These are phyloP conservation scores for Microsporum canis DNA, from an alignment of 2,329 filamentous ascomycete genomes.

Conservation along the genomic window DNA sequence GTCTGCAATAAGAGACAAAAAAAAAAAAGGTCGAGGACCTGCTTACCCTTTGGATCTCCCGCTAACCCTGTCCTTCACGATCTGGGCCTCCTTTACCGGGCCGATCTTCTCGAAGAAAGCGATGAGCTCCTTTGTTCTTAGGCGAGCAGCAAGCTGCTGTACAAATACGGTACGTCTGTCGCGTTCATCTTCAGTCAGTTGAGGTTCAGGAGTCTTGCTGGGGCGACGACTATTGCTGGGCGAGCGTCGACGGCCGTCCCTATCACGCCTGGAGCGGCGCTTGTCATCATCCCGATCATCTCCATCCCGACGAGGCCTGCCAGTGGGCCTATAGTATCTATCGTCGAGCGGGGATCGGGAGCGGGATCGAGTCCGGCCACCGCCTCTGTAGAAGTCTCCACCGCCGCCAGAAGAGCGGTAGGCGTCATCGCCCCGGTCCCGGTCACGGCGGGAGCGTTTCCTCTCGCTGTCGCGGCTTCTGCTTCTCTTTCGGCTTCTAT, in stretches of 20 bases:
- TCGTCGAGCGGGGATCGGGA: slow-evolving; percentile 60
- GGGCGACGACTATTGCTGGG: slow-evolving; percentile 30
- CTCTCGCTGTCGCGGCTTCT: slow-evolving; percentile 66
- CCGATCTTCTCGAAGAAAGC: slow-evolving; percentile 93
- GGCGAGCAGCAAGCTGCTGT: slow-evolving; percentile 88
- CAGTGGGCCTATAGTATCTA: slow-evolving; percentile 42
- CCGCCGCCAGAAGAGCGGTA: slow-evolving; percentile 38
- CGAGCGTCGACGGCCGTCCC: slow-evolving; percentile 38
- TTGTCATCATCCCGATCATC: slow-evolving; percentile 39
- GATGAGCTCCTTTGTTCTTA: slow-evolving; percentile 85
- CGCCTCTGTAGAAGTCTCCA: slow-evolving; percentile 61
- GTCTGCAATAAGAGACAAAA: background rate
- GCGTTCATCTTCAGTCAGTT: slow-evolving; percentile 86
- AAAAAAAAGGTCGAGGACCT: slow-evolving; percentile 1
- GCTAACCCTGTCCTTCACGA: slow-evolving; percentile 94
- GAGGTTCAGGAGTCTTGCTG: slow-evolving; percentile 49
- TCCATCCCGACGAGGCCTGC: slow-evolving; percentile 36
- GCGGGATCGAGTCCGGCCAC: slow-evolving; percentile 53
- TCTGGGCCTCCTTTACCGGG: slow-evolving; percentile 91
- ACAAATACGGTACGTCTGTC: slow-evolving; percentile 96
- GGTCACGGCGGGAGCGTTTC: slow-evolving; percentile 60
- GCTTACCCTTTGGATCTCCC: slow-evolving; percentile 92
- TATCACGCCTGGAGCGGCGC: slow-evolving; percentile 43
- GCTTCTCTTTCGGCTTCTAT: slow-evolving; percentile 71
- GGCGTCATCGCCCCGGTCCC: slow-evolving; percentile 40